Evolutionary conservation across 192 early-diverging fungal genomes (phyloP).

Genomic region (Ramicandelaber brevisporus): DNA sequence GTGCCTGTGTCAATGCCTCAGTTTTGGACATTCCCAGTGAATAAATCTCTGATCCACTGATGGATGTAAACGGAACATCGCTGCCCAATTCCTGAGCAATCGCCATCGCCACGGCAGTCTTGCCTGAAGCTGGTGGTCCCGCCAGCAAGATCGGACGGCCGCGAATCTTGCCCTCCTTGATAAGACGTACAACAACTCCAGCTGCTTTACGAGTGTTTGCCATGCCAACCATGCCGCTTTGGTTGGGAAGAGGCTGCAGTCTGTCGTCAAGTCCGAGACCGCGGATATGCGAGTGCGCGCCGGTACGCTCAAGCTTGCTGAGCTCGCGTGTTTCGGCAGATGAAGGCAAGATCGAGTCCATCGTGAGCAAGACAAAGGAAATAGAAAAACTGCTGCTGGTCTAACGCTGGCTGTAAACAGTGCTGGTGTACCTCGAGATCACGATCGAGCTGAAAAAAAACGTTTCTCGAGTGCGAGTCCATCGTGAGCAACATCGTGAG

Average conservation of each 20-base stretch:
- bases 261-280: constrained; percentile 89
- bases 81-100: constrained; percentile 84
- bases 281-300: constrained; percentile 93
- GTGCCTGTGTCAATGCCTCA: constrained; percentile 91
- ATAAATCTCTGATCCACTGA: constrained; percentile 94
- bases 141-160: constrained; percentile 95
- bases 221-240: constrained; percentile 98
- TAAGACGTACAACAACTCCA: constrained; percentile 87
- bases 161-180: constrained; percentile 93
- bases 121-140: constrained; percentile 93
- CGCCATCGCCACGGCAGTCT: constrained; percentile 98
- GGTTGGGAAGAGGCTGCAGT: constrained; percentile 56
- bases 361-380: not conserved
- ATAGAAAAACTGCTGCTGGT: too few relatives aligned
- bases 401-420: too few relatives aligned
- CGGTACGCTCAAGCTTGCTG: constrained; percentile 9
- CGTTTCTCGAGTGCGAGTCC: too few relatives aligned
- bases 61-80: constrained; percentile 93
- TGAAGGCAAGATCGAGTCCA: not conserved
- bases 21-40: constrained; percentile 98
- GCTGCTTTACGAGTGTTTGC: constrained; percentile 83
- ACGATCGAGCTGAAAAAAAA: too few relatives aligned
- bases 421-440: too few relatives aligned
- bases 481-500: too few relatives aligned
- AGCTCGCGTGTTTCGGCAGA: not conserved